phyloP scores from a whole-genome alignment of 2,329 filamentous ascomycete species.

The Cordyceps farinosa region DNA sequence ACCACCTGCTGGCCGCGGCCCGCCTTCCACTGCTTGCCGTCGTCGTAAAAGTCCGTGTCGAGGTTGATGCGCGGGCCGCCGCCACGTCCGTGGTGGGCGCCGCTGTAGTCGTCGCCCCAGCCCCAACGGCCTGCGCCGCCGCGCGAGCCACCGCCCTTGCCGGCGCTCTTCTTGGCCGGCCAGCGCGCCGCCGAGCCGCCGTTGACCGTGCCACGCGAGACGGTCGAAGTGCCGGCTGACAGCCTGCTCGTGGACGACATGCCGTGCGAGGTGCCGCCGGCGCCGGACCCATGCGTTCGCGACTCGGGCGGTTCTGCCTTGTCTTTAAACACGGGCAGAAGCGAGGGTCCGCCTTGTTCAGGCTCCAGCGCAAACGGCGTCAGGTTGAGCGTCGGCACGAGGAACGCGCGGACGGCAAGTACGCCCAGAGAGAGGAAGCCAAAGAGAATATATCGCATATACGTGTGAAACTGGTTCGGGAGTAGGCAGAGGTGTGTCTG shows the following conservation, averaged over 20 bases:
- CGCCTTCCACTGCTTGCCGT: slow-evolving; percentile 34
- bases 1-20: slow-evolving; percentile 35
- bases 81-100: slow-evolving; percentile 29
- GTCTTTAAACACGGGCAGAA: slow-evolving; percentile 50
- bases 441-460: slow-evolving; percentile 71
- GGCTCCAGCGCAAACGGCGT: slow-evolving; percentile 51
- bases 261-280: slow-evolving; percentile 23
- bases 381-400: slow-evolving; percentile 54
- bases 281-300: slow-evolving; percentile 23
- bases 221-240: slow-evolving; percentile 10
- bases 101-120: slow-evolving; percentile 40
- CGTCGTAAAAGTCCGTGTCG: slow-evolving; percentile 46
- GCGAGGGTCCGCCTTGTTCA: slow-evolving; percentile 24
- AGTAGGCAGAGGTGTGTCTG: slow-evolving; percentile 89
- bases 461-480: slow-evolving; percentile 81
- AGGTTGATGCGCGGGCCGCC: slow-evolving; percentile 52
- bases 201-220: slow-evolving; percentile 27
- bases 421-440: slow-evolving; percentile 50
- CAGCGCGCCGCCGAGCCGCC: slow-evolving; percentile 21
- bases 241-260: slow-evolving; percentile 18
- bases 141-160: slow-evolving; percentile 42
- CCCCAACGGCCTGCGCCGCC: slow-evolving; percentile 35
- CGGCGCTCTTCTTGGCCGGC: slow-evolving; percentile 27
- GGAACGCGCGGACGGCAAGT: slow-evolving; percentile 51
- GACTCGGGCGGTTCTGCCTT: slow-evolving; percentile 45